Conservation (phyloP, 2,329 filamentous ascomycete species). For the Ascochyta rabiei region DNA sequence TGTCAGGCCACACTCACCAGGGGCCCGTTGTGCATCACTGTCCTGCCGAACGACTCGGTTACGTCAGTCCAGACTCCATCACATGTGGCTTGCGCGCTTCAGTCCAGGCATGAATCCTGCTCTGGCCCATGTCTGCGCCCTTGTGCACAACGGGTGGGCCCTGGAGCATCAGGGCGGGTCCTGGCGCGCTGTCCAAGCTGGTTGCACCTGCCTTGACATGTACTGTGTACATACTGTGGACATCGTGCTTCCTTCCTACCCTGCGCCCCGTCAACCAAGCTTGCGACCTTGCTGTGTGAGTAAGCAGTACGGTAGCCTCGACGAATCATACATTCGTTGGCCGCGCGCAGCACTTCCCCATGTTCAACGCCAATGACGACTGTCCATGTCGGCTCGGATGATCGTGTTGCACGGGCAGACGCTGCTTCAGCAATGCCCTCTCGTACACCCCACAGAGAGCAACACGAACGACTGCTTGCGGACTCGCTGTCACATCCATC, state of each 20-base stretch:
- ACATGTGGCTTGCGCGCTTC: conserved; percentile 12
- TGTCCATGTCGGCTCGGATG: neutral
- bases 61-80: conserved; percentile 15
- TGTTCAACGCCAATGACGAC: neutral
- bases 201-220: too few species aligned
- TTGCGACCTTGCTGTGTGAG: conserved; percentile 7
- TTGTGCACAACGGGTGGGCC: too few species aligned
- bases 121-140: neutral
- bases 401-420: neutral
- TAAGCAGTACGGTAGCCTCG: neutral
- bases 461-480: neutral
- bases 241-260: neutral
- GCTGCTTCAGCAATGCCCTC: neutral
- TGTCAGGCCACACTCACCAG: conserved; percentile 12
- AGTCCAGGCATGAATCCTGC: conserved; percentile 1
- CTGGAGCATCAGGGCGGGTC: too few species aligned
- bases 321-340: conserved; percentile 2
- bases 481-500: neutral
- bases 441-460: neutral
- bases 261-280: conserved; percentile 7
- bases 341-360: neutral
- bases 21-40: neutral
- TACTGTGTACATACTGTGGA: neutral
- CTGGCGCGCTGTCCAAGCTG: too few species aligned
- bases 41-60: conserved; percentile 13